A percentile compares a stretch with the other conserved stretches of the same genome.
phyloP scores from a whole-genome alignment of 2,329 filamentous ascomycete species.

The Ceratocystis diversiconidia region DNA sequence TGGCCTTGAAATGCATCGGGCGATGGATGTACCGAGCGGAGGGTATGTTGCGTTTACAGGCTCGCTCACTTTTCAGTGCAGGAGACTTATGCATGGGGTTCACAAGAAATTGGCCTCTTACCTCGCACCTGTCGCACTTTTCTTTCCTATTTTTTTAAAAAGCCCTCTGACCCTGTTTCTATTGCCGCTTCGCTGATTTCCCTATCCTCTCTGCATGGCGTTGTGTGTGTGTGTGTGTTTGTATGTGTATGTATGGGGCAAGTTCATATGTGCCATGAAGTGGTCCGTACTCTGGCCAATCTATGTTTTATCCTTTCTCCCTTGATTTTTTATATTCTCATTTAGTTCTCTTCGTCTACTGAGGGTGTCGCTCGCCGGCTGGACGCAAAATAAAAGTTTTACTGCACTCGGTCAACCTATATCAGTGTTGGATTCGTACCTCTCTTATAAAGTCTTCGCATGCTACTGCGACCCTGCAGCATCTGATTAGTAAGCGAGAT shows the following conservation, averaged over 20 bases:
- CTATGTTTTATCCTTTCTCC: neutral
- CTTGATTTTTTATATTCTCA: neutral
- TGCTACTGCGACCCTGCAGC: no score
- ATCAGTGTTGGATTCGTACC: neutral
- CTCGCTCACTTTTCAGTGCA: no score
- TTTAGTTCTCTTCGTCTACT: neutral
- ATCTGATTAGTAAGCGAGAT: neutral
- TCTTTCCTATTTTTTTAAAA: neutral
- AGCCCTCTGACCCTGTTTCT: neutral
- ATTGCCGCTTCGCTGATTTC: neutral
- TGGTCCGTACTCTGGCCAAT: neutral
- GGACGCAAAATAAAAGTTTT: neutral
- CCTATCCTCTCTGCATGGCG: constrained; percentile 8
- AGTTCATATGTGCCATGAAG: no score
- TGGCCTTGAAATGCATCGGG: neutral
- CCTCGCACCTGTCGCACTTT: no score
- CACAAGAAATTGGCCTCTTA: no score
- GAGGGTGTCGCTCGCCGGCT: neutral
- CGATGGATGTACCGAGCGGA: no score
- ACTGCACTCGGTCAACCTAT: neutral
- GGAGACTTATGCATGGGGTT: no score
- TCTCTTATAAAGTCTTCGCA: no score
- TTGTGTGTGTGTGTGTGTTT: neutral
- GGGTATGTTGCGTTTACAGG: no score
- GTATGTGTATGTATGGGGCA: constrained; percentile 9